Base-by-base conservation (phyloP, 2,329 filamentous ascomycete genomes). In the Pseudogymnoascus destructans region DNA sequence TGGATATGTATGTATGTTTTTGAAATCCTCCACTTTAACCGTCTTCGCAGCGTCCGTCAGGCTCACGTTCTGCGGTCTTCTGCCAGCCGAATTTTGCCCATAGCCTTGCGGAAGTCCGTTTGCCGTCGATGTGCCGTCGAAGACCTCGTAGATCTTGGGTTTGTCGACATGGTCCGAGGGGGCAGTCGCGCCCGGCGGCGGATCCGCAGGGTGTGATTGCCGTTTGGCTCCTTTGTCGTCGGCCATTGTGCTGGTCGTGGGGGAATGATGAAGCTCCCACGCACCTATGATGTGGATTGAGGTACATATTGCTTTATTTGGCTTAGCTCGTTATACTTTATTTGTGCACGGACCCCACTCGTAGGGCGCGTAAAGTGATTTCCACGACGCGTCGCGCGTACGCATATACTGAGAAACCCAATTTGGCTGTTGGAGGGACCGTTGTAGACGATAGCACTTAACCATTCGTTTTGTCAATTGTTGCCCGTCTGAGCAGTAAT, bases 1-100 rank as follows among this genome's bases (percentile, higher is more conserved):
- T 0, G 92, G 92, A 59, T 83, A 80, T 70, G 86, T 85, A 70
- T 91, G 85, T 57, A 95, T 75, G 46, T 82, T 80, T 46, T 81
- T 71, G 63, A 91, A 86, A 66, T 92, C 88, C 36, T 84, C 76
- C 36, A 77, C 68, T 61, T 82, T 82, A 61, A 92, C 83, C 54
- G 78, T 80, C 61, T 81, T 79, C 55, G 91, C 75, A 0, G 81
- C 87, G 40, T 89, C 83, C 35, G 71, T 70, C n/a, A 84, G 65
- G 54, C 69, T 79, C 7, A 63, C 25, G 3, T 57, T 42, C 40
- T 15, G 19, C 10, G 54, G 54, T 9, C 54, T 23, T 56, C 54
- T 38, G 6, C 68, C 68, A 3, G 68, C 68, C 6, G 69, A 70
- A 58, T 70, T 70, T 38, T 66, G 66, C 5, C 68, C 67, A 5